Conservation (phyloP, 1,139 yeast genomes). For the Scheffersomyces illinoinensis region DNA sequence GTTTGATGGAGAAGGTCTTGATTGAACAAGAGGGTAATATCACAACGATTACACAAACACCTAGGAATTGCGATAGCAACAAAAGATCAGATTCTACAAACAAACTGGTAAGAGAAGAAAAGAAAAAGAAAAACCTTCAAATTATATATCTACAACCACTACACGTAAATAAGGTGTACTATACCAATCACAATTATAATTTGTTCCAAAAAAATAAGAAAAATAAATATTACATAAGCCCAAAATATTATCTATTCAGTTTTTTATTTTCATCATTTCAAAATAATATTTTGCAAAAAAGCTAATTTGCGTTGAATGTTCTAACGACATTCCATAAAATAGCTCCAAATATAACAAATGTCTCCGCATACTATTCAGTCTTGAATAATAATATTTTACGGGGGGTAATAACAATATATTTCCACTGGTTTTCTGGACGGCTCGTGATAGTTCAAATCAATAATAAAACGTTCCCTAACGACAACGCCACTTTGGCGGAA, state of each 20-base stretch:
- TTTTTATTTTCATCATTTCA: background rate
- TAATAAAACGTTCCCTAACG: background rate
- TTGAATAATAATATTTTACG: background rate
- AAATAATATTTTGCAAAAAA: background rate
- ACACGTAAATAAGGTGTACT: background rate
- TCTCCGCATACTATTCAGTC: background rate
- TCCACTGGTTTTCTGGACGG: background rate
- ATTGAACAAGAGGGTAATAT: background rate
- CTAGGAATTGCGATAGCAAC: background rate
- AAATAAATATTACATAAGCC: background rate
- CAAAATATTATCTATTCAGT: background rate
- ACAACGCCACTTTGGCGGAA: background rate
- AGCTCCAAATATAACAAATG: background rate
- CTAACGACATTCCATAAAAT: background rate
- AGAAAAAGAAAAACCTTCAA: background rate
- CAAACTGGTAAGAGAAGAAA: background rate
- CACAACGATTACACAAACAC: background rate
- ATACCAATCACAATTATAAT: background rate
- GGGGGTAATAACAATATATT: background rate
- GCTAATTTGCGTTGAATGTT: background rate
- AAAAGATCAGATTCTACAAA: background rate
- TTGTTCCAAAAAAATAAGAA: background rate
- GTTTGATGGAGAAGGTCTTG: background rate
- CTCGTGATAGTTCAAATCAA: background rate
- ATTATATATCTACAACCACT: background rate